Evolutionary conservation across 257 asterid genomes (phyloP), one percentile per base, ranked within the genome.

Genomic region (Lycium barbarum): DNA sequence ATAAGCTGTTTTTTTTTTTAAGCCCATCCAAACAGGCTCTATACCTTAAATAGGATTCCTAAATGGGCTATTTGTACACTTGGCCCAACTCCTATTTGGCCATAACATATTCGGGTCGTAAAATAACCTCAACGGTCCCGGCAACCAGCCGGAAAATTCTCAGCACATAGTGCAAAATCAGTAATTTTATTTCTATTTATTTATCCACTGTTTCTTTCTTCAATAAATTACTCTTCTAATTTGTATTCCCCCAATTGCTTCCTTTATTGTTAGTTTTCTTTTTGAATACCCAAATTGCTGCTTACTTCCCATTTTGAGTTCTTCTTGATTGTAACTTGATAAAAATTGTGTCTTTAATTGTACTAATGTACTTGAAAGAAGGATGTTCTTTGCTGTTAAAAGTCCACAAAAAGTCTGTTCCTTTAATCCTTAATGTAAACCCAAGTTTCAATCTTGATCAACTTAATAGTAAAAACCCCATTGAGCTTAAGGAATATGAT

Each of bases 361-460:
- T 26, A 84, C 72, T 81, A 26, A 85, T 94, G 97, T 88, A 88
- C 87, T 83, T 95, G 91, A 95, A 91, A 88, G 95, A 89, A 84
- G 95, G 97, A 22, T 90, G 97, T 74, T 90, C 94, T 33, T 86
- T 94, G 43, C 26, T 92, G 91, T 85, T 94, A 11, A 94, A 89
- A 92, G 89, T 85, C 86, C 92, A 71, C n/a, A 95, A 91, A 85
- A 94, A 90, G 74, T 91, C 93, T 18, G 84, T 88, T 65, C 97
- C 97, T 47, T 92, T 94, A 83, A 88, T 95, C 70, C 92, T 93
- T 45, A 84, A 89, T 90, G 85, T 91, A 82, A 89, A 88, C 88
- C 90, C 93, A 54, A 10, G 55, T 33, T 83, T 87, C 47, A 87
- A 80, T 80, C 20, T 74, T 45, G 79, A 51, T 62, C 87, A 84